Evolutionary conservation across 2,329 filamentous ascomycete genomes (phyloP), one percentile per base, ranked within the genome.

Genomic region (Parascedosporium putredinis): DNA sequence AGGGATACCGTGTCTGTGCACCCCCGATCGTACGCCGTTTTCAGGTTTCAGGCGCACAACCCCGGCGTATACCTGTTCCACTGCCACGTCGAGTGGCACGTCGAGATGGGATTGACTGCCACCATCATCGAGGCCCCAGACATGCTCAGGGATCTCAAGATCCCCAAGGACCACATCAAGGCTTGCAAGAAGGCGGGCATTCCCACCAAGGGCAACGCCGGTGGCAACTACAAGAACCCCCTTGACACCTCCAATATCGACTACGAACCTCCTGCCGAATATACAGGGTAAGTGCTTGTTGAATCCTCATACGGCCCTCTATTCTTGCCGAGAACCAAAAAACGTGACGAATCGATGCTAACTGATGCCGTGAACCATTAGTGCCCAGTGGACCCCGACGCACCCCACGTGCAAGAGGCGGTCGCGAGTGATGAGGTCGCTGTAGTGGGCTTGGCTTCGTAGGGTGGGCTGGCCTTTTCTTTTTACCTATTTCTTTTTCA

Each of bases 1-100:
- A 62, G 67, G 44, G 69, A 72, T 51, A 68, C 64, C 3, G 53
- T 72, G 8, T 34, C 57, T 43, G 58, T 73, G 52, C 65, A 67
- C 54, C 57, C 63, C 45, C 60, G 65, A 49, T 73, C 70, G 38
- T 71, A 73, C 55, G 67, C 70, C 22, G 70, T 78, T 14, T 59
- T 79, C 25, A 73, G 75, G 18, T 77, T 78, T 62, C 59, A 63
- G 52, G 69, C 72, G 2, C 65, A 70, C 45, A 78, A 78, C 57
- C 74, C 76, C 0, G 76, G 76, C 18, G 67, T 75, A 24, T 79
- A 73, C 64, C 60, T 78, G 31, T 71, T 79, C 62, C 76, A 79
- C 60, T 79, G 76, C 62, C 76, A 80, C 60, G 76, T 80, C 48
- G 75, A 78, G 56, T 80, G 75, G 78, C 79, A 83, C 57, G 72